A percentile compares a stretch with the other conserved stretches of the same genome.
These are phyloP conservation scores for Larix kaempferi DNA, from an alignment of 75 land plant genomes.

Conservation along the genomic window DNA sequence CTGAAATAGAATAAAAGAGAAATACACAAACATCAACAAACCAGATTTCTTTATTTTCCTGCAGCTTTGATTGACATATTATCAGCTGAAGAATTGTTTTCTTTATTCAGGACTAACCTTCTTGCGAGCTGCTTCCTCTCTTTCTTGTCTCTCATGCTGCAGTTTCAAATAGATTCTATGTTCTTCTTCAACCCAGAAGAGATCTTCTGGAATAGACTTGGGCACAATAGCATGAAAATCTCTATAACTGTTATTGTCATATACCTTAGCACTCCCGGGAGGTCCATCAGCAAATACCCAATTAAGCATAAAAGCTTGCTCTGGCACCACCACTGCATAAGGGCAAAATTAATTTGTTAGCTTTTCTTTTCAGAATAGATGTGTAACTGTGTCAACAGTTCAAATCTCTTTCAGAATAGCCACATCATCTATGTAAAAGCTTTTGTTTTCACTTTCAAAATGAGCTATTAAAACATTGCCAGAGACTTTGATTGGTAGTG, in stretches of 20 bases:
- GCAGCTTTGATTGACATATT: not conserved
- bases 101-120: constrained; percentile 45
- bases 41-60: not conserved
- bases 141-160: constrained; percentile 55
- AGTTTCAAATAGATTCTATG: constrained; percentile 40
- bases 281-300: constrained; percentile 98
- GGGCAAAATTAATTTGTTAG: not conserved
- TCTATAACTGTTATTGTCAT: constrained; percentile 75
- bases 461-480: not conserved
- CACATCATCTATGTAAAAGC: not conserved
- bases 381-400: not conserved
- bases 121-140: constrained; percentile 54
- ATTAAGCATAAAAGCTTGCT: constrained; percentile 64
- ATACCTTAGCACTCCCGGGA: constrained; percentile 52
- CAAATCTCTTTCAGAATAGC: not conserved
- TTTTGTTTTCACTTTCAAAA: not conserved
- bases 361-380: not conserved
- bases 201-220: constrained; percentile 44
- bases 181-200: constrained; percentile 79
- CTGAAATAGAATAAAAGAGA: not conserved
- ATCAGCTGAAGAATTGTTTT: not conserved
- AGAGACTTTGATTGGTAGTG: not conserved
- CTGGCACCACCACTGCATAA: constrained; percentile 68
- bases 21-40: not conserved
- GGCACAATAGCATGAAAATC: constrained; percentile 84